These are phyloP conservation scores for Extremus antarcticus DNA, from an alignment of 495 filamentous ascomycete genomes.

Conservation along the genomic window DNA sequence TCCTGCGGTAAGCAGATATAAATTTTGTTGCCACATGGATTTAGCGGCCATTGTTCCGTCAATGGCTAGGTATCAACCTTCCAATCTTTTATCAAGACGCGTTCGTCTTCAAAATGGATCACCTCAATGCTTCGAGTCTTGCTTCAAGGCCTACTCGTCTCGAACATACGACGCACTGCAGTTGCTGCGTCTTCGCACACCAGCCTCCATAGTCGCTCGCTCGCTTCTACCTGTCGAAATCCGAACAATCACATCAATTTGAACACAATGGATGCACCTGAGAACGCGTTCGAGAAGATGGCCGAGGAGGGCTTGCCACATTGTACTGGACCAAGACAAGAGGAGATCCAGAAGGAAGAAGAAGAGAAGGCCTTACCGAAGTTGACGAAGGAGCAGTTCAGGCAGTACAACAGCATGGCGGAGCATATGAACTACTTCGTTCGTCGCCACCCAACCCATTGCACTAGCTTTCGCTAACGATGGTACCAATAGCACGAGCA, in stretches of 20 bases:
- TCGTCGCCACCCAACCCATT: conserved; percentile 20
- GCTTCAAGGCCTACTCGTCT: neutral
- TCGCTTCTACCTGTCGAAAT: neutral
- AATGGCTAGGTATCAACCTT: too few relatives aligned
- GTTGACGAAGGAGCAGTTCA: conserved; percentile 46
- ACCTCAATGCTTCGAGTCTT: neutral
- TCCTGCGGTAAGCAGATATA: too few relatives aligned
- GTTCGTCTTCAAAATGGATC: neutral
- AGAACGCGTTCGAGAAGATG: conserved; percentile 1
- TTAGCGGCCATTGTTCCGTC: too few relatives aligned
- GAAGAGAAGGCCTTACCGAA: conserved; percentile 29
- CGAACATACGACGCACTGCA: neutral
- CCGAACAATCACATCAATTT: neutral
- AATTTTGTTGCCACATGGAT: too few relatives aligned
- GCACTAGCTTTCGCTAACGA: neutral
- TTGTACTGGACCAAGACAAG: neutral
- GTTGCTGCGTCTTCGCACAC: neutral
- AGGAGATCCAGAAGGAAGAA: conserved; percentile 1
- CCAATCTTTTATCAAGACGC: too few relatives aligned
- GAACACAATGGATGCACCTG: neutral
- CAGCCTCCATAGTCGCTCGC: neutral
- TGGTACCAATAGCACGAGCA: conserved; percentile 49
- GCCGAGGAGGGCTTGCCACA: neutral
- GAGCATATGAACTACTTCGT: conserved; percentile 71
- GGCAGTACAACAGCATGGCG: conserved; percentile 58